phyloP scores from a whole-genome alignment of 108 stramenopile species.

The Skeletonema marinoi region DNA sequence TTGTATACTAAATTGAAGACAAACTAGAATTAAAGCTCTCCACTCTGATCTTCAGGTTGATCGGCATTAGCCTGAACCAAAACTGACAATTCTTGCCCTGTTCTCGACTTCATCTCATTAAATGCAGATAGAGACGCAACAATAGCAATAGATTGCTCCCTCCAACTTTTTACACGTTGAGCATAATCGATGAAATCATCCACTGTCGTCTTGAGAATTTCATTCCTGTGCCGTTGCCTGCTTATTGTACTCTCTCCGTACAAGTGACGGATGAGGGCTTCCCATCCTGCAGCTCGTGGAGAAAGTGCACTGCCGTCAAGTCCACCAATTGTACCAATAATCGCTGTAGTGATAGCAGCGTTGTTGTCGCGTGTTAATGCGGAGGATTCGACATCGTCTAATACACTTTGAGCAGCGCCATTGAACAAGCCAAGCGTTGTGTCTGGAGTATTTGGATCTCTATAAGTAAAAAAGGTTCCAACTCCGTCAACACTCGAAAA shows the following conservation, averaged over 20 bases:
- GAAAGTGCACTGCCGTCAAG: slow-evolving; percentile 79
- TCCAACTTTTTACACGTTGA: slow-evolving; percentile 34
- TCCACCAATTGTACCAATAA: slow-evolving; percentile 84
- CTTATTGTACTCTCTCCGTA: slow-evolving; percentile 58
- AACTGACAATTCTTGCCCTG: neutral
- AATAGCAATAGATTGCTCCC: slow-evolving; percentile 30
- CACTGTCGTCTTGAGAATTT: slow-evolving; percentile 55
- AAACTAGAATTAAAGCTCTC: neutral
- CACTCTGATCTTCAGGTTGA: neutral
- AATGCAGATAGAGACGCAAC: slow-evolving; percentile 43
- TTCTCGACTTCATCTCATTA: slow-evolving; percentile 16
- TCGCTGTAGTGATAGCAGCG: slow-evolving; percentile 58
- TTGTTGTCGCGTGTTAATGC: slow-evolving; percentile 51
- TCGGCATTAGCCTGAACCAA: neutral
- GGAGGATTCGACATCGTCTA: slow-evolving; percentile 35
- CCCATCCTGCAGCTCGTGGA: slow-evolving; percentile 68
- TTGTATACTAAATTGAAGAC: neutral
- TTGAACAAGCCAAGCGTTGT: slow-evolving; percentile 82
- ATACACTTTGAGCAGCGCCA: slow-evolving; percentile 56
- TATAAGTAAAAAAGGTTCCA: slow-evolving; percentile 70
- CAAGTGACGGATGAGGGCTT: slow-evolving; percentile 68
- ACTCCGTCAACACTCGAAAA: slow-evolving; percentile 69
- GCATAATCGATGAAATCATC: slow-evolving; percentile 41
- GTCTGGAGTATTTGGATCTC: slow-evolving; percentile 62
- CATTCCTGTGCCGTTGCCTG: slow-evolving; percentile 72